Conservation (phyloP, 176 grass and related monocot species). For the Alopecurus myosuroides region DNA sequence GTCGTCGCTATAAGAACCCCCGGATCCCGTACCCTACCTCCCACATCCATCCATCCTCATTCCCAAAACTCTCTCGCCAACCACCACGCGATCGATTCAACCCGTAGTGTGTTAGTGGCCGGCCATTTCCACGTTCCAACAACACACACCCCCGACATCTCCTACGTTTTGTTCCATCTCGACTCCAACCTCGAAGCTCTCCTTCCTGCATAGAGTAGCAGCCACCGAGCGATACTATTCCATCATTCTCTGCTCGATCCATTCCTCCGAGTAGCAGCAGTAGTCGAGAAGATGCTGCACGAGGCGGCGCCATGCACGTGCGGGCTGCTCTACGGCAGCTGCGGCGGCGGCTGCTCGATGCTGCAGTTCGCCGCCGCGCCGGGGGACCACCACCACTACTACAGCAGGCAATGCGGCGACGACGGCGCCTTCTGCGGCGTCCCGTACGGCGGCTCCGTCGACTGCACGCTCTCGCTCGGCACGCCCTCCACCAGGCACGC, state of each 20-base stretch:
- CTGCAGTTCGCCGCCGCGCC: slow-evolving; percentile 36
- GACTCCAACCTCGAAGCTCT: slow-evolving; percentile 1
- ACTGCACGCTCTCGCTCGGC: slow-evolving; percentile 94
- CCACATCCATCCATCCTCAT: slow-evolving; percentile 22
- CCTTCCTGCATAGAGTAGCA: neutral
- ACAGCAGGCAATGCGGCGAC: slow-evolving; percentile 25
- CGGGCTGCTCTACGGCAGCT: slow-evolving; percentile 58
- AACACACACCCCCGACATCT: slow-evolving; percentile 51
- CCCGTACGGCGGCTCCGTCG: slow-evolving; percentile 44
- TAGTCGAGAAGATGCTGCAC: slow-evolving; percentile 45
- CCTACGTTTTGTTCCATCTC: slow-evolving; percentile 18
- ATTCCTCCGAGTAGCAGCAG: neutral
- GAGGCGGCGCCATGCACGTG: slow-evolving; percentile 64
- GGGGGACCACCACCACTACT: slow-evolving; percentile 36
- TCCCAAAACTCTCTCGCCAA: neutral
- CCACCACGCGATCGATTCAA: neutral
- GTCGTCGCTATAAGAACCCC: slow-evolving; percentile 47
- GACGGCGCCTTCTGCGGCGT: neutral
- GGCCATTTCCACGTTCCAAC: slow-evolving; percentile 6
- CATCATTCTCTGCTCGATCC: neutral
- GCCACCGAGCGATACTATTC: neutral
- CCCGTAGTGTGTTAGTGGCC: slow-evolving; percentile 14
- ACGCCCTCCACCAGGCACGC: slow-evolving; percentile 85
- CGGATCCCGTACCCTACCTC: slow-evolving; percentile 30
- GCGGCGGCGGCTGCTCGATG: slow-evolving; percentile 60